Evolutionary conservation across 2,329 filamentous ascomycete species (phyloP), one percentile per base, ranked within the genome.

Genomic region (Hymenoscyphus fructigenus): DNA sequence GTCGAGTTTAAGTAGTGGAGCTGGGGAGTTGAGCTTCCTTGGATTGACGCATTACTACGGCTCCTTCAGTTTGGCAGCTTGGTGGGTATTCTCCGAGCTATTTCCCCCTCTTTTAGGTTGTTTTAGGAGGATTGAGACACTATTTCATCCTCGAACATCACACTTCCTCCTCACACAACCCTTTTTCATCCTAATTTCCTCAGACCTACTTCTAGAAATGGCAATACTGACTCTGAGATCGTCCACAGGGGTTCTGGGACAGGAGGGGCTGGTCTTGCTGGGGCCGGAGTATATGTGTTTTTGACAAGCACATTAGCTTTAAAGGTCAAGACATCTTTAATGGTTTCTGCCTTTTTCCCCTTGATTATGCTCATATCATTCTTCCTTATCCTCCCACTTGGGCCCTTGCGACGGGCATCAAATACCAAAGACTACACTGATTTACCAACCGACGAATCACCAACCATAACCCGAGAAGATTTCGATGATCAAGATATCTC

Each of bases 1-100:
- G 58, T 92, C 93, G 1, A 96, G 92, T 72, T 78, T 98, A 60
- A 91, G 91, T 71, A 92, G 89, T 67, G 95, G 95, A 17, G 91
- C 85, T 20, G 95, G 95, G 36, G 95, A 98, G 79, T 81, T 97
- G 65, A 96, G 90, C 77, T 97, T 98, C 75, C 80, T 99, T 5
- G 91, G 92, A 0, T 79, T 99, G 73, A 96, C 94, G 15, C 94
- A 98, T 76, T 97, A 91, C 79, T 98, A 98, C 73, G 95, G 94
- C 0, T 88, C 87, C 9, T 89, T 91, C 77, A 92, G 92, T 71
- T 83, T 98, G 20, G 93, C 93, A 0, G 89, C 92, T 41, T 99
- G 95, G n/a, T n/a, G n/a, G n/a, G n/a, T n/a, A n/a, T n/a, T n/a
- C n/a, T n/a, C n/a, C n/a, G n/a, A n/a, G n/a, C n/a, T n/a, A n/a